Base-by-base conservation (phyloP, 306 rosid species). In the Cucumis hystrix region DNA sequence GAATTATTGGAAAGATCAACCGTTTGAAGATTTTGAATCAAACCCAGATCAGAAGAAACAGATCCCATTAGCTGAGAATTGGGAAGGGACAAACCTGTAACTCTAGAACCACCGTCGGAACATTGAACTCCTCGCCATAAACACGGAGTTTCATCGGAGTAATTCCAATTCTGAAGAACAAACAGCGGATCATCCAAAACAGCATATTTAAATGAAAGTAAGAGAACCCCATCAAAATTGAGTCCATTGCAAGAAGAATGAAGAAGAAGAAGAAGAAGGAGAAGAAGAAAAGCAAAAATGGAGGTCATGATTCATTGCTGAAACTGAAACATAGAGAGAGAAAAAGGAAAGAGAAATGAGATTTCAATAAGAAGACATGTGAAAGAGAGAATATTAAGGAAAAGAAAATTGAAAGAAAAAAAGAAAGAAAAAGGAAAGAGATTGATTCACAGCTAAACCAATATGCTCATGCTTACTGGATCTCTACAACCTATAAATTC, bases 1-100 rank as follows among this genome's bases (percentile, higher is more conserved):
- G 92, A 89, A 79, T 92, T 96, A 72, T 92, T 83, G 17, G 98
- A 89, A 75, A 96, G 97, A 81, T 92, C 88, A n/a, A 96, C 87
- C 79, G 59, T 60, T 78, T 84, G 90, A 8, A 96, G 97, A 61
- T 84, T 83, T 7, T 91, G 75, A 63, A 96, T 82, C 64, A 82
- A 78, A 33, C 96, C 97, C 80, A 96, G 80, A 82, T 91, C 92
- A 62, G 92, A 49, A 2, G 99, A 92, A 68, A 96, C 56, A 10
- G 93, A 85, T 68, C 92, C 88, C 7, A 88, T 54, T 60, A 96
- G 90, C 88, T 83, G 87, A 51, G 93, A 89, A 77, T 84, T 83
- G 0, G 92, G 93, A 6, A 96, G 88, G 12, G 89, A 47, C 10
- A 96, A 58, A 2, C 71, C 80, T 6, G 84, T 82, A 3, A 96